Conservation (phyloP, 176 grass and related monocot genomes). For the Saccharum officinarum region DNA sequence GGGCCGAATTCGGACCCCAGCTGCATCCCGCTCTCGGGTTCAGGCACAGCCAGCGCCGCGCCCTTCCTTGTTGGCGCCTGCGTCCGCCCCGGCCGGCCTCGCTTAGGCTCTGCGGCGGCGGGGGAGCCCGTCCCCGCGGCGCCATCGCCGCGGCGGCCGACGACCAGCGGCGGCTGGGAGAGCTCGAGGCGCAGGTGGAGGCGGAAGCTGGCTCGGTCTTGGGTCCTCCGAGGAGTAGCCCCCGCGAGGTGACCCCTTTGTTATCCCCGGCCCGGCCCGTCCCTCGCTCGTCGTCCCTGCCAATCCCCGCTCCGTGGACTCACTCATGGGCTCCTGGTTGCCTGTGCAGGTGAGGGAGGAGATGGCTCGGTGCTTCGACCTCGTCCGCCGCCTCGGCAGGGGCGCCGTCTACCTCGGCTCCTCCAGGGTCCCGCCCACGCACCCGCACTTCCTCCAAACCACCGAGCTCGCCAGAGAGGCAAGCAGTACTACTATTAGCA, state of each 20-base stretch:
- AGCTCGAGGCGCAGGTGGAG: neutral
- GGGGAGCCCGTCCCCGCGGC: neutral
- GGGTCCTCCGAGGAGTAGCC: slow-evolving; percentile 47
- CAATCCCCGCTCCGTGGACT: neutral
- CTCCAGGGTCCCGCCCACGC: slow-evolving; percentile 51
- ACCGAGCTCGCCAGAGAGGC: slow-evolving; percentile 70
- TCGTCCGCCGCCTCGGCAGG: slow-evolving; percentile 71
- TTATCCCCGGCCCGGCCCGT: neutral
- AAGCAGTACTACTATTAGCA: slow-evolving; percentile 9
- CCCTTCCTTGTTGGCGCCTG: neutral
- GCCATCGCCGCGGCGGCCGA: neutral
- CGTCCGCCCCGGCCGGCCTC: neutral
- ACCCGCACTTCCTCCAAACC: slow-evolving; percentile 67
- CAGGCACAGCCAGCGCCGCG: neutral
- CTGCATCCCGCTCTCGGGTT: neutral
- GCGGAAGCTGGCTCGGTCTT: slow-evolving; percentile 1
- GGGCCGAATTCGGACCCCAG: neutral
- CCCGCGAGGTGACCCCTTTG: slow-evolving; percentile 14
- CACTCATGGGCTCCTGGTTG: neutral
- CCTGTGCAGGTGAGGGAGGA: slow-evolving; percentile 71
- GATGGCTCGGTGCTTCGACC: slow-evolving; percentile 73
- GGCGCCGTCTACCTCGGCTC: slow-evolving; percentile 83
- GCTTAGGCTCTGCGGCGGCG: neutral
- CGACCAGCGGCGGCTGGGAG: neutral
- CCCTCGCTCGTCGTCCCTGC: neutral